Conservation (phyloP, 148 eudicot genomes). For the Suaeda aralocaspica region DNA sequence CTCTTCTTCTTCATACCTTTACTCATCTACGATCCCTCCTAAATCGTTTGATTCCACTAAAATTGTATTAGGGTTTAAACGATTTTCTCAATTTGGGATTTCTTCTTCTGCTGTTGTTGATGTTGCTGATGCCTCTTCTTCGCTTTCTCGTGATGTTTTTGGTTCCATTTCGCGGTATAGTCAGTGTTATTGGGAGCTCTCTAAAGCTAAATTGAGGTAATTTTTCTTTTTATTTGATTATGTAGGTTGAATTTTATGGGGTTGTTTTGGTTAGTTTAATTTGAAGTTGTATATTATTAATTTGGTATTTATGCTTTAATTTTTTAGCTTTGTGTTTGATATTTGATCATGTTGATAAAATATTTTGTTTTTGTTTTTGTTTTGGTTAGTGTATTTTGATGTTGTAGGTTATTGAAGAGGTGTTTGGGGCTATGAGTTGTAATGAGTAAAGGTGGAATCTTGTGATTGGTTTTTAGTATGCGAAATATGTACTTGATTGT, state of each 20-base stretch:
- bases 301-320: neutral
- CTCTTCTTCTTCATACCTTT: conserved; percentile 23
- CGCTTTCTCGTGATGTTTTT: conserved; percentile 38
- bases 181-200: conserved; percentile 84
- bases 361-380: neutral
- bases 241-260: neutral
- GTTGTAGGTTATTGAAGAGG: neutral
- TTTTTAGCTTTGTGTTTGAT: no score
- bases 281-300: neutral
- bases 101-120: conserved; percentile 26
- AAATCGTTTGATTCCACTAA: conserved; percentile 28
- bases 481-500: neutral
- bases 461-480: neutral
- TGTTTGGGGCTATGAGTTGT: neutral
- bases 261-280: neutral
- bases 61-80: conserved; percentile 23
- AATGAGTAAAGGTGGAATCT: conserved; percentile 4
- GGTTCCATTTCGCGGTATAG: conserved; percentile 55
- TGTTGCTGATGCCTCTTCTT: conserved; percentile 22
- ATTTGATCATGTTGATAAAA: no score
- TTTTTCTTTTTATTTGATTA: no score
- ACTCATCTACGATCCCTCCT: conserved; percentile 35
- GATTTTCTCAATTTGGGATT: conserved; percentile 20
- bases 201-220: conserved; percentile 89
- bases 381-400: neutral